Evolutionary conservation across 164 flowering plant genomes (phyloP).

Genomic region (Berberis vulgaris): DNA sequence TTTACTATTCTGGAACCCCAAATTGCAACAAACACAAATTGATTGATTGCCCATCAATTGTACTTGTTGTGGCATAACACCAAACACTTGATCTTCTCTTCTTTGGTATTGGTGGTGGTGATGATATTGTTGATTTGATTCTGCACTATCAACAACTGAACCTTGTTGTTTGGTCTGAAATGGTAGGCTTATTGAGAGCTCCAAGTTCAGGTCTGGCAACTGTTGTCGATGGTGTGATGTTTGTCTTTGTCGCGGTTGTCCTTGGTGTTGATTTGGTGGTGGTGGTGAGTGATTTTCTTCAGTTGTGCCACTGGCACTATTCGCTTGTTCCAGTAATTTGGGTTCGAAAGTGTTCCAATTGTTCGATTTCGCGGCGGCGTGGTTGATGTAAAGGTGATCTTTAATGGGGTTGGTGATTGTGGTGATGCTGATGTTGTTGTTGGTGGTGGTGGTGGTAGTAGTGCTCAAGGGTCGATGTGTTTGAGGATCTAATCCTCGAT

Average conservation of each 20-base stretch:
- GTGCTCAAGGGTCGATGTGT: conserved; percentile 40
- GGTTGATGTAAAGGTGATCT: too few species aligned
- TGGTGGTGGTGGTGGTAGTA: conserved; percentile 2
- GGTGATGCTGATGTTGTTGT: background rate
- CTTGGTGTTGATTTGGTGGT: conserved; percentile 10
- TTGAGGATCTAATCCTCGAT: conserved; percentile 42
- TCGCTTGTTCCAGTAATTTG: background rate
- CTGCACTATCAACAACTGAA: conserved; percentile 4
- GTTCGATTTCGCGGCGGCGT: background rate
- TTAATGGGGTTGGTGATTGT: too few species aligned
- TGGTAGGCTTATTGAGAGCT: too few species aligned
- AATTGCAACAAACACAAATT: conserved; percentile 22
- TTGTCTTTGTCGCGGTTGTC: conserved; percentile 4
- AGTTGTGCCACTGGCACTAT: background rate
- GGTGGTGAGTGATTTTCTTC: background rate
- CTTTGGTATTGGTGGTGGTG: conserved; percentile 10
- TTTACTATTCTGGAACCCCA: conserved; percentile 18
- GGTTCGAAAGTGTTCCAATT: background rate
- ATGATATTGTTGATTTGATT: background rate
- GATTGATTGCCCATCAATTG: conserved; percentile 1
- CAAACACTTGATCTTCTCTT: background rate
- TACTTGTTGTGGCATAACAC: conserved; percentile 1
- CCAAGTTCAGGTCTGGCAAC: too few species aligned
- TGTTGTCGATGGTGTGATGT: background rate
- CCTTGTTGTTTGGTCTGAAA: too few species aligned